Base-by-base conservation (phyloP, 1,284 basidiomycete genomes). In the Malassezia globosa region DNA sequence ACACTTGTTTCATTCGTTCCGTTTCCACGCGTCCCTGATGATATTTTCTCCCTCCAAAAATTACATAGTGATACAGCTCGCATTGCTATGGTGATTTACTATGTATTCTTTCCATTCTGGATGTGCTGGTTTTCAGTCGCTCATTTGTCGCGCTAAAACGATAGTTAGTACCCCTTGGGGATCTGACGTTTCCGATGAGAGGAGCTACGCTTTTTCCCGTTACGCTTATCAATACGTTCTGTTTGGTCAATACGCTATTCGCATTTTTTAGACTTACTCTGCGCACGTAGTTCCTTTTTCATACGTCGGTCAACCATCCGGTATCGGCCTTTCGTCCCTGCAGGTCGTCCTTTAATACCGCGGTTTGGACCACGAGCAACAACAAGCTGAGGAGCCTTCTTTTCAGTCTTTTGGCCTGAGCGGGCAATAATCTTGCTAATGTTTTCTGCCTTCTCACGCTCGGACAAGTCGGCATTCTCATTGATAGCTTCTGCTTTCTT, bases 401-500 rank as follows among this genome's bases (percentile, higher is more conserved):
- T 84, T 45, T 67, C 65, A 55, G 78, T 77, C 44, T 78, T 79
- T 49, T 79, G 79, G 42, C 78, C 78, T 25, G 82, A 78, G 36
- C 67, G 69, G 31, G 79, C 78, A 79, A 99, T 84, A 26, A 96
- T 73, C 72, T 90, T 92, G 66, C 87, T 83, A 50, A 99, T 90
- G 69, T 87, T 85, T 57, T 82, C 80, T 6, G 92, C 88, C 75
- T 96, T 96, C 70, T 96, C 92, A 51, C 82, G 79, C 74, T 97
- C 92, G 10, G 61, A 45, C 24, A 70, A 55, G 23, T 86, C 84
- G 14, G 82, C 77, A 16, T 85, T 87, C 55, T 85, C 81, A 72
- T 88, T 89, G 54, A 97, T 82, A 47, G 86, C 87, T 66, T 96
- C 90, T 1, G 92, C 94, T 75, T 94, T 96, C 76, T 86, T 89